Evolutionary conservation across 1,139 yeast species (phyloP).

Genomic region (Hyphopichia pseudoburtonii): DNA sequence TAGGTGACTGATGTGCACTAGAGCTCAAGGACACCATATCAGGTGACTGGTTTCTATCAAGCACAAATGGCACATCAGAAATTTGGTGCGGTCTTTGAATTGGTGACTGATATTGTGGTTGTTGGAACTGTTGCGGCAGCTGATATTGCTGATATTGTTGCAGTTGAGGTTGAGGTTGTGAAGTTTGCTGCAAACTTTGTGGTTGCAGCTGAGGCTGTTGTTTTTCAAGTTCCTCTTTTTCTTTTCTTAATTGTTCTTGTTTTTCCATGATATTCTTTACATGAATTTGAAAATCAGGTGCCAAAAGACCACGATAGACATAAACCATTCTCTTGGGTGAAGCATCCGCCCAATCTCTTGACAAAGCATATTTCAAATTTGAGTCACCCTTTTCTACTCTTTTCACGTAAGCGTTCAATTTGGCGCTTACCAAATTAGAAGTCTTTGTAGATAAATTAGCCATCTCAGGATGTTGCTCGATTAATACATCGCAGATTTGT

Average conservation of each 20-base stretch:
- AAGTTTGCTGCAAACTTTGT: constrained; percentile 1
- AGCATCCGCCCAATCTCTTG: constrained; percentile 88
- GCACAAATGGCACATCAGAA: too few relatives aligned
- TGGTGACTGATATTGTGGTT: background rate
- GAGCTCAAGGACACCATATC: too few relatives aligned
- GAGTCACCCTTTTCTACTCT: constrained; percentile 80
- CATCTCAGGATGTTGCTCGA: constrained; percentile 78
- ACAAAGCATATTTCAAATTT: constrained; percentile 66
- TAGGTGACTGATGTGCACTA: too few relatives aligned
- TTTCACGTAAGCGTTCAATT: constrained; percentile 79
- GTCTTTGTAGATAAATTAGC: constrained; percentile 75
- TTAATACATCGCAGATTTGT: constrained; percentile 73
- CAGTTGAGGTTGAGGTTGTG: background rate
- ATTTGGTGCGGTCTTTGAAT: too few relatives aligned
- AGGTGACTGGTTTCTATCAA: too few relatives aligned
- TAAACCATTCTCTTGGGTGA: constrained; percentile 87
- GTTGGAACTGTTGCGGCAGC: too few relatives aligned
- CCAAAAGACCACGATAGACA: constrained; percentile 73
- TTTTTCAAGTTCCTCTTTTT: constrained; percentile 5
- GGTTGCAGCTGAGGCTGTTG: background rate
- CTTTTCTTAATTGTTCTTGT: constrained; percentile 17
- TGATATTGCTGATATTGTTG: too few relatives aligned
- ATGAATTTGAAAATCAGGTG: constrained; percentile 69
- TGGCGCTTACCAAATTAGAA: constrained; percentile 79
- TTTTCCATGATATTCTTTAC: constrained; percentile 56